Evolutionary conservation across 306 rosid genomes (phyloP).

Genomic region (Prinsepia uniflora): DNA sequence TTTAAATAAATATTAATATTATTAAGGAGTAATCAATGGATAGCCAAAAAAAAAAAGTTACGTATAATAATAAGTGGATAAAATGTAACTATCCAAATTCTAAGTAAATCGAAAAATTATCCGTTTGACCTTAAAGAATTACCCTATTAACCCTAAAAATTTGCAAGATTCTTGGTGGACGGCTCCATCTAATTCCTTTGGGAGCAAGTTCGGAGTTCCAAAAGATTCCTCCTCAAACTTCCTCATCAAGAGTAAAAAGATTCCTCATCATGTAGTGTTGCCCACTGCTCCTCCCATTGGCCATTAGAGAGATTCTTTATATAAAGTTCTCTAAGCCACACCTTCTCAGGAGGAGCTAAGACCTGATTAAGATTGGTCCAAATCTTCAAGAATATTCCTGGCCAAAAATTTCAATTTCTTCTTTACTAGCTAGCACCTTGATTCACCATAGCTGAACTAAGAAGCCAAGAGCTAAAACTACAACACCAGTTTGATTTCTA

Average conservation of each 20-base stretch:
- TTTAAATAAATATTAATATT: no score
- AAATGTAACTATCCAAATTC: no score
- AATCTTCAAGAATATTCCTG: not conserved
- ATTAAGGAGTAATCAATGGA: no score
- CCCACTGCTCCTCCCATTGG: not conserved
- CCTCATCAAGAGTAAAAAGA: not conserved
- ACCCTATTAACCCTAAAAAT: no score
- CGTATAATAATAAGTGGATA: no score
- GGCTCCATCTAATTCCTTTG: not conserved
- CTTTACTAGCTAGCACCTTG: not conserved
- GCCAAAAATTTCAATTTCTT: not conserved
- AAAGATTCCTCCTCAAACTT: not conserved
- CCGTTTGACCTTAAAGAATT: not conserved
- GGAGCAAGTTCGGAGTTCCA: slow-evolving; percentile 14
- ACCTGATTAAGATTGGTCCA: not conserved
- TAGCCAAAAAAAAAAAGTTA: no score
- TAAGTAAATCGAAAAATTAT: no score
- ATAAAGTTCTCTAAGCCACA: not conserved
- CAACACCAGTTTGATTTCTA: not conserved
- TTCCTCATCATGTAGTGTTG: not conserved
- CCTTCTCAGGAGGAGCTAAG: not conserved
- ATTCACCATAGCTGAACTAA: not conserved
- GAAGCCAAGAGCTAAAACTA: not conserved
- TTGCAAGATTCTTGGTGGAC: no score
- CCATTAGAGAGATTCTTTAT: not conserved